Percentiles rank a stretch among this genome's conserved stretches.
phyloP scores from a whole-genome alignment of 306 rosid species.

The Cucurbita maxima region DNA sequence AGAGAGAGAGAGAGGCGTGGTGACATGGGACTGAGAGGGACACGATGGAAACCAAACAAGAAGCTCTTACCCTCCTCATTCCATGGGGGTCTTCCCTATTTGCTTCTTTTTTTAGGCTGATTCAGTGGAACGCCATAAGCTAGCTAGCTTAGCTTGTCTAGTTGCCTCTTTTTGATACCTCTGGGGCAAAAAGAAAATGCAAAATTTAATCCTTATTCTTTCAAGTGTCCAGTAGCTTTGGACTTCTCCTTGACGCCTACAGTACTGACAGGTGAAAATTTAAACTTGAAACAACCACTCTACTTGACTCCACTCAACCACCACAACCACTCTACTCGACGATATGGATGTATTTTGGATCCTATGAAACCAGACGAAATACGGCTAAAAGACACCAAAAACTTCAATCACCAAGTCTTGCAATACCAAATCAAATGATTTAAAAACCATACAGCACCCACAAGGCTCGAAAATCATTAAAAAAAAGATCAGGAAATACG shows the following conservation, averaged over 20 bases:
- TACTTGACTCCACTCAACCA: neutral
- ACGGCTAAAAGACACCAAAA: neutral
- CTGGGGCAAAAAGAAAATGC: neutral
- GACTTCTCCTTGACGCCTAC: neutral
- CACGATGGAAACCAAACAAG: neutral
- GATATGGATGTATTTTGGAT: neutral
- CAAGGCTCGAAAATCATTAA: neutral
- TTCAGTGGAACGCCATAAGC: neutral
- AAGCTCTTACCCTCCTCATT: conserved; percentile 6
- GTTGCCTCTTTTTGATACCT: neutral
- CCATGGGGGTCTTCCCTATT: conserved; percentile 1
- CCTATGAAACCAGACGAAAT: neutral
- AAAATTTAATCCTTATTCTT: neutral
- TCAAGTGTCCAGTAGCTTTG: neutral
- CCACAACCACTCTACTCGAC: neutral
- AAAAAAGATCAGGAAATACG: neutral
- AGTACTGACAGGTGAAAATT: neutral
- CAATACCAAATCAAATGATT: neutral
- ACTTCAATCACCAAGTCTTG: neutral
- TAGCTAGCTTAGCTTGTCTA: neutral
- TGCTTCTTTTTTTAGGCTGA: conserved; percentile 6
- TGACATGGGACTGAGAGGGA: conserved; percentile 11
- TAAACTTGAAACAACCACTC: neutral
- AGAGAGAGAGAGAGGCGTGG: neutral
- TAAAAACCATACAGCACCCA: neutral